Percentiles rank a stretch among this genome's conserved stretches.
Conservation (phyloP, 805 yeast species). For the Kuraishia piskuri region DNA sequence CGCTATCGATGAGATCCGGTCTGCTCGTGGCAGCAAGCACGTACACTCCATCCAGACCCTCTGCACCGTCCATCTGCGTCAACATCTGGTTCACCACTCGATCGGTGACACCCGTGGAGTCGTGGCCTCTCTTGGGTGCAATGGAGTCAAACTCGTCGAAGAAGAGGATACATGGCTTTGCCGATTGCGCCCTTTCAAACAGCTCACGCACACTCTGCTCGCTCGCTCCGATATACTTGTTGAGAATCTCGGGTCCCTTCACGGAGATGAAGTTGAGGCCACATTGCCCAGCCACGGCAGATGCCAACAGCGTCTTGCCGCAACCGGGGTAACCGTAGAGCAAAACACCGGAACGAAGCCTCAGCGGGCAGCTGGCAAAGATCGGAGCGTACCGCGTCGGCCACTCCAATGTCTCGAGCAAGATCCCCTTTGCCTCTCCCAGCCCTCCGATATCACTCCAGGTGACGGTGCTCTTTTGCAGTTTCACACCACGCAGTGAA, state of each 20-base stretch:
- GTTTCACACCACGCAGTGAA: conserved; percentile 75
- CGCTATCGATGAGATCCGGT: conserved; percentile 94
- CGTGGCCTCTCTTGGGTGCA: conserved; percentile 97
- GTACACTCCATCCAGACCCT: conserved; percentile 93
- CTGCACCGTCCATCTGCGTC: conserved; percentile 99
- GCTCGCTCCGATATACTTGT: conserved; percentile 94
- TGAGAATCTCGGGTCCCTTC: conserved; percentile 92
- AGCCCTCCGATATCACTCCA: conserved; percentile 94
- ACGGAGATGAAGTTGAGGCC: conserved; percentile 89
- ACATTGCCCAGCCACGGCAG: conserved; percentile 90
- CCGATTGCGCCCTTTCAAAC: conserved; percentile 90
- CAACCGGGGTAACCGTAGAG: conserved; percentile 97
- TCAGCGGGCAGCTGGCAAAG: conserved; percentile 78
- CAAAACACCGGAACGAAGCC: conserved; percentile 83
- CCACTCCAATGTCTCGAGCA: conserved; percentile 92
- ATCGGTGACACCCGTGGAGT: conserved; percentile 96
- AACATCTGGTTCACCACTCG: conserved; percentile 94
- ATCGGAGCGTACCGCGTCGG: conserved; percentile 95
- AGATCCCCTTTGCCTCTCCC: conserved; percentile 59
- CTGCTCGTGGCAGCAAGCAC: conserved; percentile 94
- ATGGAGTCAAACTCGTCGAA: conserved; percentile 96
- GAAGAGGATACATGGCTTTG: conserved; percentile 86
- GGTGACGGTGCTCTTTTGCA: conserved; percentile 63
- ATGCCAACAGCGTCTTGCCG: conserved; percentile 88
- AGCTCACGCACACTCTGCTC: conserved; percentile 91